Percentiles rank a stretch among this genome's conserved stretches.
phyloP scores from a whole-genome alignment of 371 early-diverging fungal genomes.

The Caulochytrium protostelioides region DNA sequence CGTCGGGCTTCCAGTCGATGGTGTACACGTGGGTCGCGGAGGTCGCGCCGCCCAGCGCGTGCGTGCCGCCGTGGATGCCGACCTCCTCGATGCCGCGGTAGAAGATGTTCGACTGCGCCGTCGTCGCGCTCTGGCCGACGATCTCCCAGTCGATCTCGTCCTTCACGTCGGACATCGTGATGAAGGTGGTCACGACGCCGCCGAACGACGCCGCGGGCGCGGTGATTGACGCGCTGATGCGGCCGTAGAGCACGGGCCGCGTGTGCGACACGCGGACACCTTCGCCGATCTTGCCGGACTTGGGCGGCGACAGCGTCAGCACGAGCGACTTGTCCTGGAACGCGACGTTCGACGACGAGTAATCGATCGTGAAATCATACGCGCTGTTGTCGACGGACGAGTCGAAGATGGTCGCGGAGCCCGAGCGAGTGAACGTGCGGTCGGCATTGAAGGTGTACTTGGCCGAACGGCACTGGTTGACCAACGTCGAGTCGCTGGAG shows the following conservation, averaged over 20 bases:
- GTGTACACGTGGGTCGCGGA: constrained; percentile 1
- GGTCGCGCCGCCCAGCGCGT: no score
- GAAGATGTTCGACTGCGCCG: constrained; percentile 8
- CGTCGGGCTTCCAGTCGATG: constrained; percentile 6
- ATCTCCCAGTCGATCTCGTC: constrained; percentile 21
- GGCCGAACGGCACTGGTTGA: no score
- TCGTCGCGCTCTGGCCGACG: constrained; percentile 4
- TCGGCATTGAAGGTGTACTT: no score
- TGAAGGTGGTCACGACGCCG: constrained; percentile 16
- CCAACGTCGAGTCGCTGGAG: no score
- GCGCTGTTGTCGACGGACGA: no score
- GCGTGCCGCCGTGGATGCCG: constrained; percentile 2
- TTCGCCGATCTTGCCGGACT: no score
- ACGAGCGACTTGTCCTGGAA: no score
- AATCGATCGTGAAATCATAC: no score
- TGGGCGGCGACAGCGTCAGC: no score
- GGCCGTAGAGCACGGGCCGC: constrained; percentile 3
- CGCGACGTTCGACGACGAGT: no score
- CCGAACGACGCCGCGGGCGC: constrained; percentile 1
- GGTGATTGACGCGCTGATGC: constrained; percentile 3
- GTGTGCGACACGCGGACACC: constrained; percentile 1
- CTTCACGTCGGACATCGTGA: constrained; percentile 12
- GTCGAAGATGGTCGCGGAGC: no score
- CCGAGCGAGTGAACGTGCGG: no score
- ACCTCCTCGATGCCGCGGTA: constrained; percentile 4